A percentile compares a stretch with the other conserved stretches of the same genome.
phyloP scores from a whole-genome alignment of 169 alveolate genomes.

The Eimeria necatrix region DNA sequence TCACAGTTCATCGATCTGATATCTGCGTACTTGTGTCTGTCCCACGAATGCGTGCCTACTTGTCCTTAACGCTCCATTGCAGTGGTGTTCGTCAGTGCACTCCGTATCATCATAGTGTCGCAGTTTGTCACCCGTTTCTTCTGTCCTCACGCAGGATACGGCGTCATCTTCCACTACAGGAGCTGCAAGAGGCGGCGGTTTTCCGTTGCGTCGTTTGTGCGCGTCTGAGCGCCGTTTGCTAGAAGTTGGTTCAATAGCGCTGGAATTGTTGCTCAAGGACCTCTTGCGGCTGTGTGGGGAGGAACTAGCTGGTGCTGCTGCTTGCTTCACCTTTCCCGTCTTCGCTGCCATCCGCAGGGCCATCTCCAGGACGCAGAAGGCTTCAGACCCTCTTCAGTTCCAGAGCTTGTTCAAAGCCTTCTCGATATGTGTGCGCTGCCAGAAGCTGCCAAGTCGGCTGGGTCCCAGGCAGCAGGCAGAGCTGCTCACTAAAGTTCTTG shows the following conservation, averaged over 20 bases:
- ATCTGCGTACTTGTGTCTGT: not conserved
- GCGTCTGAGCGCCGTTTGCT: slow-evolving; percentile 55
- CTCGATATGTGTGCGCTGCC: not conserved
- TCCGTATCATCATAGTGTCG: not conserved
- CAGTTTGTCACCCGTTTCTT: not conserved
- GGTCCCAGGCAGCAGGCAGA: slow-evolving; percentile 38
- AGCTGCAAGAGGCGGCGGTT: not conserved
- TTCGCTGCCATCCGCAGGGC: slow-evolving; percentile 50
- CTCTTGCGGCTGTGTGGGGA: slow-evolving; percentile 46
- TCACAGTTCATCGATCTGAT: not conserved
- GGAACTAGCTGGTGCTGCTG: slow-evolving; percentile 48
- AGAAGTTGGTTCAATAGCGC: slow-evolving; percentile 31
- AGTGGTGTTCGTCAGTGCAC: not conserved
- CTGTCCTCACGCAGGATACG: not conserved
- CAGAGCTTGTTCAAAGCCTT: slow-evolving; percentile 23
- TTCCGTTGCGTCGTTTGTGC: slow-evolving; percentile 36
- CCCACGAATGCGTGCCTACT: not conserved
- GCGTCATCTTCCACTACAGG: not conserved
- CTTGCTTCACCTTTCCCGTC: slow-evolving; percentile 51
- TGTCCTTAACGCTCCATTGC: not conserved
- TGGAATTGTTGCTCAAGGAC: slow-evolving; percentile 35
- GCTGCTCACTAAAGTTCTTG: slow-evolving; percentile 12
- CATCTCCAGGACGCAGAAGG: slow-evolving; percentile 29
- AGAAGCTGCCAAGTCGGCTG: slow-evolving; percentile 41
- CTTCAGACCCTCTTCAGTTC: slow-evolving; percentile 55